These are phyloP conservation scores for Ogataea minuta DNA, from an alignment of 805 yeast species.

Conservation along the genomic window DNA sequence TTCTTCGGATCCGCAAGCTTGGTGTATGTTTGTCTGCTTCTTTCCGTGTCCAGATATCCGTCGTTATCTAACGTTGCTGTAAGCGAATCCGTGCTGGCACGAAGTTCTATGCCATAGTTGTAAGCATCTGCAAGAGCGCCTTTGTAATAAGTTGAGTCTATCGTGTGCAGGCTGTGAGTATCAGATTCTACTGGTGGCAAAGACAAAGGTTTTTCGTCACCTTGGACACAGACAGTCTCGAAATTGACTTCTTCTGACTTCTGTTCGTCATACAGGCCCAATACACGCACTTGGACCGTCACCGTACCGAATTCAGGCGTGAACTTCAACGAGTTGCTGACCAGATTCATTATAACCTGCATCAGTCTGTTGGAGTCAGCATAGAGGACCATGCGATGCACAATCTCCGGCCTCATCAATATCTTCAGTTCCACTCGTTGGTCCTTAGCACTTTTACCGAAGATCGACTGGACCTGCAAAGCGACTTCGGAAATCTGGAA, in stretches of 20 bases:
- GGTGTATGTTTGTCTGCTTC: slow-evolving; percentile 17
- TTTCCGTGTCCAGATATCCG: slow-evolving; percentile 20
- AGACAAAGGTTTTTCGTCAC: slow-evolving; percentile 5
- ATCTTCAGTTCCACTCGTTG: slow-evolving; percentile 69
- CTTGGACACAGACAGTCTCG: slow-evolving; percentile 45
- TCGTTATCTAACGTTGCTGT: slow-evolving; percentile 18
- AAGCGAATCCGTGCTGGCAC: slow-evolving; percentile 7
- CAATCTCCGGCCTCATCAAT: slow-evolving; percentile 56
- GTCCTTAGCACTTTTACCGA: slow-evolving; percentile 74
- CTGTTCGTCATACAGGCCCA: slow-evolving; percentile 68
- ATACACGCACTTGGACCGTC: slow-evolving; percentile 54
- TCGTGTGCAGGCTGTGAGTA: slow-evolving; percentile 26
- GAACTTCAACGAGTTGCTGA: slow-evolving; percentile 86
- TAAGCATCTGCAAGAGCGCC: slow-evolving; percentile 44
- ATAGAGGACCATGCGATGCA: slow-evolving; percentile 62
- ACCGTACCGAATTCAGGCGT: slow-evolving; percentile 89
- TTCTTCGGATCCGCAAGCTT: slow-evolving; percentile 32
- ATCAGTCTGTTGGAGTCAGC: slow-evolving; percentile 91
- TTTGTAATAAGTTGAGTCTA: slow-evolving; percentile 35
- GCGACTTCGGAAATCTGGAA: slow-evolving; percentile 80
- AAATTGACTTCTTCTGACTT: slow-evolving; percentile 42
- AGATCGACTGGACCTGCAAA: slow-evolving; percentile 80
- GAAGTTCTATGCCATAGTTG: slow-evolving; percentile 14
- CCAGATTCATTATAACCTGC: slow-evolving; percentile 90
- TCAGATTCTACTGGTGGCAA: slow-evolving; percentile 11